These are phyloP conservation scores for Luffa aegyptiaca DNA, from an alignment of 306 rosid species.

Conservation along the genomic window DNA sequence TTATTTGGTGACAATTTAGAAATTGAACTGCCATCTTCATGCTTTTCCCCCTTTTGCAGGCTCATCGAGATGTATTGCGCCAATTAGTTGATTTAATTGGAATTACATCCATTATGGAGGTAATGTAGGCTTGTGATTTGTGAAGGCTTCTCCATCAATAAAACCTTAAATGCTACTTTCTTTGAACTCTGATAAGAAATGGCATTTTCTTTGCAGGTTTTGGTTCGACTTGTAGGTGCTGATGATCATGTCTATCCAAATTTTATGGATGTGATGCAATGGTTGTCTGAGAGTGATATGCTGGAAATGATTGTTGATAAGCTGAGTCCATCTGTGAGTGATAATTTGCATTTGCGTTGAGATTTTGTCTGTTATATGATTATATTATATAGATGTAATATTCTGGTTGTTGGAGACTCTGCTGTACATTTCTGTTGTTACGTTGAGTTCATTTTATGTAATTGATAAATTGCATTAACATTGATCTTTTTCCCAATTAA, in stretches of 20 bases:
- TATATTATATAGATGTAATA: background rate
- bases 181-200: constrained; percentile 21
- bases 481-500: background rate
- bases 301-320: constrained; percentile 95
- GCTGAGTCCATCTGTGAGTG: constrained; percentile 80
- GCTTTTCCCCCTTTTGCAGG: constrained; percentile 37
- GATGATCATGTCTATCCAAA: constrained; percentile 94
- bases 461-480: background rate
- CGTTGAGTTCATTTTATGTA: background rate
- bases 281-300: constrained; percentile 93
- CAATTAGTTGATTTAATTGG: constrained; percentile 95
- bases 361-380: background rate
- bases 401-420: background rate
- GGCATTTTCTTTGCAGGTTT: constrained; percentile 46
- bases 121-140: constrained; percentile 13
- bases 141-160: background rate
- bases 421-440: background rate
- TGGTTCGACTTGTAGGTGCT: constrained; percentile 87
- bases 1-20: background rate
- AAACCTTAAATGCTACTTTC: background rate
- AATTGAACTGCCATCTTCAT: background rate
- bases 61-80: constrained; percentile 80
- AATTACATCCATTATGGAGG: constrained; percentile 99
- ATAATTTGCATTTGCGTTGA: constrained; percentile 2
- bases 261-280: constrained; percentile 88